These are phyloP conservation scores for Fusarium agapanthi DNA, from an alignment of 2,329 filamentous ascomycete genomes.

Conservation along the genomic window DNA sequence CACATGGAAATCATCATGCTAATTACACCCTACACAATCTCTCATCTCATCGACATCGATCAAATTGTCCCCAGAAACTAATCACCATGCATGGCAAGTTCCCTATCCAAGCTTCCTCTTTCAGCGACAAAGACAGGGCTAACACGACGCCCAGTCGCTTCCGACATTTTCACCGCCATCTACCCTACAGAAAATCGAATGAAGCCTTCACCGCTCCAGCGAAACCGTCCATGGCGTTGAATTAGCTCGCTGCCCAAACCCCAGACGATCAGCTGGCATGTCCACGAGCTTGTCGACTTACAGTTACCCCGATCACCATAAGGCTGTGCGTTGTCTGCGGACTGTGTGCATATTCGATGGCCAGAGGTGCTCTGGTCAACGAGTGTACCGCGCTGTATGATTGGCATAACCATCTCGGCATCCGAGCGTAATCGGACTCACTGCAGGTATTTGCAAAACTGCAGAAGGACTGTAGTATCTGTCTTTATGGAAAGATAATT, in stretches of 20 bases:
- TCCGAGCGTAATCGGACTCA: conserved; percentile 3
- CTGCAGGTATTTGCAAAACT: conserved; percentile 5
- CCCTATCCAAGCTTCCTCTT: conserved; percentile 9
- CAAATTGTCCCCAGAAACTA: not conserved
- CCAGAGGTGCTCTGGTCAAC: conserved; percentile 23
- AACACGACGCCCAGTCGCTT: conserved; percentile 8
- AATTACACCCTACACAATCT: not conserved
- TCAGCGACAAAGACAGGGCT: conserved; percentile 17
- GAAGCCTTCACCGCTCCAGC: conserved; percentile 39
- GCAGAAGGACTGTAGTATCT: not conserved
- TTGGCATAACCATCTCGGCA: not conserved
- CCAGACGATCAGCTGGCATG: conserved; percentile 39
- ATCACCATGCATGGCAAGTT: not conserved
- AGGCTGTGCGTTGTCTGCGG: conserved; percentile 15
- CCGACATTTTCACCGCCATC: conserved; percentile 37
- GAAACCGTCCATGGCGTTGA: conserved; percentile 24
- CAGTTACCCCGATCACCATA: conserved; percentile 8
- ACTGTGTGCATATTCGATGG: conserved; percentile 5
- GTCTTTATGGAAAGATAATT: conserved; percentile 12
- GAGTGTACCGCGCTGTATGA: conserved; percentile 13
- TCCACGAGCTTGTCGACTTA: conserved; percentile 23
- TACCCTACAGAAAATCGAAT: conserved; percentile 36
- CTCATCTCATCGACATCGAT: not conserved
- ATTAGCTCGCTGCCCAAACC: conserved; percentile 36
- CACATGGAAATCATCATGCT: not conserved